phyloP scores from a whole-genome alignment of 371 early-diverging fungal species.

The Mucor indicus region DNA sequence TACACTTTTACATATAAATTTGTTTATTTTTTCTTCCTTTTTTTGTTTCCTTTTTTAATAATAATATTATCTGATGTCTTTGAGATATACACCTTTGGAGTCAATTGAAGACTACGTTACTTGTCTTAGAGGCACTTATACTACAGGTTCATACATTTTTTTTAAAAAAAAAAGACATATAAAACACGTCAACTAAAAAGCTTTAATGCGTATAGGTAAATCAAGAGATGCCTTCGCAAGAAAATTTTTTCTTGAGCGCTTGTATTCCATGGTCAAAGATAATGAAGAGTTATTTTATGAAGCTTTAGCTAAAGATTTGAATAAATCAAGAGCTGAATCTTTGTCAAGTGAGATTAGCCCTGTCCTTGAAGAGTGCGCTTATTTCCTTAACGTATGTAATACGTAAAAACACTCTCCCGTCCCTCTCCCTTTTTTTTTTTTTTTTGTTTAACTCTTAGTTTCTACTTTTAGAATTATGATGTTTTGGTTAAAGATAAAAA shows the following conservation, averaged over 20 bases:
- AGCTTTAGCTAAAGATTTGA: conserved; percentile 67
- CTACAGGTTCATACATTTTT: conserved; percentile 4
- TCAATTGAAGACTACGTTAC: conserved; percentile 9
- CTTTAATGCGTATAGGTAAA: conserved; percentile 5
- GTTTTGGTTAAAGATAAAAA: conserved; percentile 53
- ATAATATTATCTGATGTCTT: conserved; percentile 2
- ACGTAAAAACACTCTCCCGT: too few species aligned
- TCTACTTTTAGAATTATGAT: conserved; percentile 58
- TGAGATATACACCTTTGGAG: conserved; percentile 6
- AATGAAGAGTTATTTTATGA: conserved; percentile 59
- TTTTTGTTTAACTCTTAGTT: too few species aligned
- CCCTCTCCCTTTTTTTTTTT: too few species aligned
- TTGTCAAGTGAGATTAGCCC: conserved; percentile 64
- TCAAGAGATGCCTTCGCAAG: conserved; percentile 11
- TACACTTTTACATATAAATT: background rate
- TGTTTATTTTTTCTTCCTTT: background rate
- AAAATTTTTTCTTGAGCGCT: conserved; percentile 25
- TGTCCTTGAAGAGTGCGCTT: conserved; percentile 52
- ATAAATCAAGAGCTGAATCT: conserved; percentile 55
- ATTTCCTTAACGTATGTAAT: conserved; percentile 37
- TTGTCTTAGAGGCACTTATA: conserved; percentile 6
- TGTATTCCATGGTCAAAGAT: conserved; percentile 64
- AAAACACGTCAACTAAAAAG: too few species aligned
- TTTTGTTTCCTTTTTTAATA: too few species aligned
- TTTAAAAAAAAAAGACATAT: too few species aligned